Conservation (phyloP, 345 rosid genomes). For the Erodium maritimum region DNA sequence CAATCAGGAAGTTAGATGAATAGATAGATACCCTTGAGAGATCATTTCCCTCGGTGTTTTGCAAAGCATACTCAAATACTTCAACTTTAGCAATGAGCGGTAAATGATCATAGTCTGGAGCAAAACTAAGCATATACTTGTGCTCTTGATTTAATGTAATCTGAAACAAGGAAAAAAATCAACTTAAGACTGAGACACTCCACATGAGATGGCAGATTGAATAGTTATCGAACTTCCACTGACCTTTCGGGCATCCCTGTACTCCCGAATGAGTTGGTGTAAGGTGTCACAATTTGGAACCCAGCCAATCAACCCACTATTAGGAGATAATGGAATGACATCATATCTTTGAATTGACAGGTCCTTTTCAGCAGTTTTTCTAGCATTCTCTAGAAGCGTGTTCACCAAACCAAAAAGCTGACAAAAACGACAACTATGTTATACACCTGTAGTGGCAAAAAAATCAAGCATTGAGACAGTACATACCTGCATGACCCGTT, state of each 20-base stretch:
- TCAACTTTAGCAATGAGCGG: conserved; percentile 90
- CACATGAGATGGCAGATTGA: neutral
- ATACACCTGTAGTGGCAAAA: neutral
- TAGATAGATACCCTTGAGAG: conserved; percentile 70
- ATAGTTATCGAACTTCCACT: conserved; percentile 7
- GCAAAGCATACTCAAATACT: conserved; percentile 80
- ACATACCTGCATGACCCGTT: conserved; percentile 97
- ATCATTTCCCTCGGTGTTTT: conserved; percentile 92
- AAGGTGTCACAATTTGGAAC: conserved; percentile 96
- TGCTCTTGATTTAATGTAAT: conserved; percentile 87
- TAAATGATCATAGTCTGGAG: conserved; percentile 85
- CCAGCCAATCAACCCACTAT: conserved; percentile 94
- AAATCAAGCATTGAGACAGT: neutral
- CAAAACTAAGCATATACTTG: conserved; percentile 80
- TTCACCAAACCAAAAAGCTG: conserved; percentile 98
- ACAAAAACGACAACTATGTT: conserved; percentile 5
- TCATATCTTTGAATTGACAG: conserved; percentile 73
- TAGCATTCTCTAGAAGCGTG: conserved; percentile 75
- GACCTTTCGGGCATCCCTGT: conserved; percentile 91
- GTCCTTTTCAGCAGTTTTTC: conserved; percentile 87
- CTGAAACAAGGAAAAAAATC: conserved; percentile 31
- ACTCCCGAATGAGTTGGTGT: conserved; percentile 84
- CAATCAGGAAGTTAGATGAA: conserved; percentile 6
- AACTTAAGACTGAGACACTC: neutral
- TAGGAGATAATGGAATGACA: conserved; percentile 91